Conservation (phyloP, 805 yeast species). For the Ogataea trehaloabstinens region DNA sequence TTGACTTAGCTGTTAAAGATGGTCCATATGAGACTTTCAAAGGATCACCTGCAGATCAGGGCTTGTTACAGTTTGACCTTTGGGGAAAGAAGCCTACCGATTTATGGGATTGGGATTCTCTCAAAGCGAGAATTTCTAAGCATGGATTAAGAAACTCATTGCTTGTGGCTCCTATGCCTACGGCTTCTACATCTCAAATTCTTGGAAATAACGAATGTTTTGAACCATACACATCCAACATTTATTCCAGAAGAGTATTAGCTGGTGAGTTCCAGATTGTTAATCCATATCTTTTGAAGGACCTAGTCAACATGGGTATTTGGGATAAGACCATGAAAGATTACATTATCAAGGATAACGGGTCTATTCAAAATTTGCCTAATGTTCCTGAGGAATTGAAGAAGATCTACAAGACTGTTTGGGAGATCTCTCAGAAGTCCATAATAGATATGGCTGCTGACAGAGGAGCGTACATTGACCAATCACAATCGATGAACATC, state of each 20-base stretch:
- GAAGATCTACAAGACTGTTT: slow-evolving; percentile 55
- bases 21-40: slow-evolving; percentile 50
- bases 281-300: slow-evolving; percentile 56
- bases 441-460: slow-evolving; percentile 69
- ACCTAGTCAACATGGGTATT: slow-evolving; percentile 55
- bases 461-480: slow-evolving; percentile 80
- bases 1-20: slow-evolving; percentile 50
- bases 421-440: slow-evolving; percentile 60
- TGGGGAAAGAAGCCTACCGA: slow-evolving; percentile 61
- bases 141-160: slow-evolving; percentile 58
- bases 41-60: slow-evolving; percentile 61
- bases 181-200: slow-evolving; percentile 65
- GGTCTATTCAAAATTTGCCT: slow-evolving; percentile 55
- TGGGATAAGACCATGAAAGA: slow-evolving; percentile 60
- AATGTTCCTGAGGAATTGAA: slow-evolving; percentile 54
- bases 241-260: slow-evolving; percentile 59
- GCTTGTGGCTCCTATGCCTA: slow-evolving; percentile 65
- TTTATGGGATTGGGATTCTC: slow-evolving; percentile 57
- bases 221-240: slow-evolving; percentile 62
- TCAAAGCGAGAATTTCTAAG: slow-evolving; percentile 46
- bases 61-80: slow-evolving; percentile 54
- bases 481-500: slow-evolving; percentile 91
- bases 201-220: slow-evolving; percentile 62
- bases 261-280: slow-evolving; percentile 67
- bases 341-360: slow-evolving; percentile 53